Evolutionary conservation across 345 rosid genomes (phyloP), one percentile per base, ranked within the genome.

Genomic region (Balakata baccata): DNA sequence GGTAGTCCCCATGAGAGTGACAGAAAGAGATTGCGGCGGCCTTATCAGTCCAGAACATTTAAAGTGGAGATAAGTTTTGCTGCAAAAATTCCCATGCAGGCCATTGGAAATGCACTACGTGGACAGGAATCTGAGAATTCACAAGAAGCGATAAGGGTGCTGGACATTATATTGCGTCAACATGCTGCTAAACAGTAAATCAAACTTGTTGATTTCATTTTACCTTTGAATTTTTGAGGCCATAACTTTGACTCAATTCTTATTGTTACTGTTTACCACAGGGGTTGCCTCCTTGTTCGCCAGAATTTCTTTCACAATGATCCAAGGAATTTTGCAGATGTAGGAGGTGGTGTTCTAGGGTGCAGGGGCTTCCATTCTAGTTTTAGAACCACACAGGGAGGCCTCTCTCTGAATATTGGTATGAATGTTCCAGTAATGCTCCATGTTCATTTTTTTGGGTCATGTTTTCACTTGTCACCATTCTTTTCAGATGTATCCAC

Each of bases 241-340:
- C n/a, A 11, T 29, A 20, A 18, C 29, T 22, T 18, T 74, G 6
- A 12, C 3, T 63, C 38, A 47, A 10, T 66, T 47, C 41, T 71
- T 14, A 67, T 59, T 20, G 22, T 34, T 12, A 4, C 16, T 77
- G 71, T 18, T 59, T 70, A 37, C 74, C 83, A 71, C 78, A 94
- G 98, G 82, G 97, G 98, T 59, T 94, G 99, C 83, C 92, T 94
- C 41, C 92, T 94, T 69, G 98, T 92, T 45, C 89, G 95, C 16
- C 97, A 94, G 64, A 92, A 96, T 0, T 94, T 88, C 75, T 94
- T 94, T 77, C 92, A 86, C 54, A 87, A 90, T 62, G 92, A 92
- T 69, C 88, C 91, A 12, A 84, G 50, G 20, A 92, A 90, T 58
- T 90, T 88, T 80, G 86, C 85, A 25, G 87, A 79, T 22, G 84